Percentiles rank a stretch among this genome's conserved stretches.
These are phyloP conservation scores for Leccinellum luteum DNA, from an alignment of 768 basidiomycete genomes.

Conservation along the genomic window DNA sequence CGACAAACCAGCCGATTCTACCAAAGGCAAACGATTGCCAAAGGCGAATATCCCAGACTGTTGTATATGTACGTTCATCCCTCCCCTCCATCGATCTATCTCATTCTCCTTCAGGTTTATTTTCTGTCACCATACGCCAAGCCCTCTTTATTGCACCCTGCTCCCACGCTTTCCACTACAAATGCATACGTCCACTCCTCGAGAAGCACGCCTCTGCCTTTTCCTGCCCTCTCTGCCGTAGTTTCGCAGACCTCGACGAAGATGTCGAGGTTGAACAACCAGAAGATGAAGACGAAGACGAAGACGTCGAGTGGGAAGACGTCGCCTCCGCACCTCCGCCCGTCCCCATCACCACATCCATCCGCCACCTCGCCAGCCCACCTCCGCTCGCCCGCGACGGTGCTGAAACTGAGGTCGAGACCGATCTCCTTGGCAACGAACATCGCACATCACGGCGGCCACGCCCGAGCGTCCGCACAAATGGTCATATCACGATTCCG, in stretches of 20 bases:
- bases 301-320: slow-evolving; percentile 27
- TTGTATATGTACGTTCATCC: slow-evolving; percentile 77
- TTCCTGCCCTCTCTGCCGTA: slow-evolving; percentile 92
- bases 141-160: slow-evolving; percentile 97
- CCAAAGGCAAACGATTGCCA: slow-evolving; percentile 29
- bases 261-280: slow-evolving; percentile 76
- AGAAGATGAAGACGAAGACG: slow-evolving; percentile 31
- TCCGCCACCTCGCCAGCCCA: slow-evolving; percentile 20
- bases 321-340: neutral
- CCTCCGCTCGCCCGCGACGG: slow-evolving; percentile 28
- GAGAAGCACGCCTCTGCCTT: slow-evolving; percentile 90
- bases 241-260: slow-evolving; percentile 92
- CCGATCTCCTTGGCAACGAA: slow-evolving; percentile 17
- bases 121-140: slow-evolving; percentile 90
- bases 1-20: slow-evolving; percentile 13
- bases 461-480: slow-evolving; percentile 28
- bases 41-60: slow-evolving; percentile 70
- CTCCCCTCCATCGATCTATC: neutral
- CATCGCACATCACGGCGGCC: slow-evolving; percentile 12
- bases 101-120: slow-evolving; percentile 47
- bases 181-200: slow-evolving; percentile 91
- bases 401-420: slow-evolving; percentile 34
- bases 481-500: slow-evolving; percentile 18
- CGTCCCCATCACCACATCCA: neutral
- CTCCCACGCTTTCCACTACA: slow-evolving; percentile 95